Evolutionary conservation across 148 eudicot species (phyloP).

Genomic region (Bassia scoparia): DNA sequence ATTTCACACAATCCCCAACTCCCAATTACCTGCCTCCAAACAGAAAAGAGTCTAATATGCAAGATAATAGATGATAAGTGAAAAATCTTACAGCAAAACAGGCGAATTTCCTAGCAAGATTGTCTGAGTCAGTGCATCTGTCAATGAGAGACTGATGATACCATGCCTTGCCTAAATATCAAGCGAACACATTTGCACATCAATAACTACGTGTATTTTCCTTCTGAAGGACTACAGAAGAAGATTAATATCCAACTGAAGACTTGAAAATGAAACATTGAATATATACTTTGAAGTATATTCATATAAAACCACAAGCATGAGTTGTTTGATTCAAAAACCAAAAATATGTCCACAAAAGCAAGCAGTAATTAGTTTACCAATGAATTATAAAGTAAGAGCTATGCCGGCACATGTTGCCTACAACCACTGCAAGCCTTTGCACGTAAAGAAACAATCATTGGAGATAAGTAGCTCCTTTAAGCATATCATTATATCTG

Average conservation of each 20-base stretch:
- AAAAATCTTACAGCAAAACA: conserved; percentile 80
- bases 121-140: conserved; percentile 77
- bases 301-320: background rate
- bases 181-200: conserved; percentile 6
- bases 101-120: conserved; percentile 80
- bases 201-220: background rate
- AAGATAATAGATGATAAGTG: background rate
- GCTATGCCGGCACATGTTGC: conserved; percentile 93
- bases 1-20: no score
- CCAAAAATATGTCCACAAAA: background rate
- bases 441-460: conserved; percentile 74
- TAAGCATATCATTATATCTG: conserved; percentile 56
- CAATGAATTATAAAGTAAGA: conserved; percentile 69
- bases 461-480: conserved; percentile 66
- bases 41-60: background rate
- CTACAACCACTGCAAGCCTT: conserved; percentile 84
- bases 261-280: no score
- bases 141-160: conserved; percentile 66
- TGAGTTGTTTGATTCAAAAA: no score
- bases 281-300: no score
- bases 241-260: background rate
- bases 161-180: conserved; percentile 53
- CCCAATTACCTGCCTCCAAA: background rate
- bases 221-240: background rate
- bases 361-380: conserved; percentile 30